phyloP scores from a whole-genome alignment of 768 basidiomycete genomes.

The Termitomyces sp. region DNA sequence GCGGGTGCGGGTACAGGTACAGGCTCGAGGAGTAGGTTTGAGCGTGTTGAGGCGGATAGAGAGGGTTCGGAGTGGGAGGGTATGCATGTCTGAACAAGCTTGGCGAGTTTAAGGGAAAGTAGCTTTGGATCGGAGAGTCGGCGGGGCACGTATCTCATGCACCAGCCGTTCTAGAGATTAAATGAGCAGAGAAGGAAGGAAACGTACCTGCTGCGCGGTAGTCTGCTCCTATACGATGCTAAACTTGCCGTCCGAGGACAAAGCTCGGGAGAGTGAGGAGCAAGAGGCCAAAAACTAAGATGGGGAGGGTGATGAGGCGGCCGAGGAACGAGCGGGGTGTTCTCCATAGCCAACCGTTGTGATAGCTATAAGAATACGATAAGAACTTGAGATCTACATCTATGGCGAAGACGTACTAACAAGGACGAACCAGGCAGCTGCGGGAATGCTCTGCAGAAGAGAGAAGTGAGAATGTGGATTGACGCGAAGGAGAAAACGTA shows the following conservation, averaged over 20 bases:
- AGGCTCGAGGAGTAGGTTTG: not conserved
- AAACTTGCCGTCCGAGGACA: slow-evolving; percentile 88
- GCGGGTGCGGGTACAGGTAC: slow-evolving; percentile 59
- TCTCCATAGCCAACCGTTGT: slow-evolving; percentile 73
- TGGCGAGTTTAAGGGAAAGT: slow-evolving; percentile 6
- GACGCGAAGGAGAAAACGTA: slow-evolving; percentile 21
- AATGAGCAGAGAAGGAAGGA: not conserved
- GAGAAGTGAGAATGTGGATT: not conserved
- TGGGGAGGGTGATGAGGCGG: slow-evolving; percentile 76
- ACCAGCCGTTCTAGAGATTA: not conserved
- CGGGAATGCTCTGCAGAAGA: slow-evolving; percentile 27
- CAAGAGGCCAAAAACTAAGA: slow-evolving; percentile 82
- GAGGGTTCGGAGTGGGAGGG: not conserved
- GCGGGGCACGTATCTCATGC: not conserved
- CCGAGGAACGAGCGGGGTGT: slow-evolving; percentile 87
- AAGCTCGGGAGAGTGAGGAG: slow-evolving; percentile 90
- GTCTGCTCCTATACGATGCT: slow-evolving; percentile 87
- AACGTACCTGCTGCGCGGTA: slow-evolving; percentile 41
- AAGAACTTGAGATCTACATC: not conserved
- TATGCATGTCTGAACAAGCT: not conserved
- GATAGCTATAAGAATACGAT: not conserved
- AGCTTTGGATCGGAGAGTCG: slow-evolving; percentile 7
- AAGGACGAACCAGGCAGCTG: slow-evolving; percentile 68
- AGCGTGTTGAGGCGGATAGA: not conserved
- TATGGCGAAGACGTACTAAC: slow-evolving; percentile 53